Evolutionary conservation across 1,284 basidiomycete genomes (phyloP).

Genomic region (Tetrapyrgos nigripes): DNA sequence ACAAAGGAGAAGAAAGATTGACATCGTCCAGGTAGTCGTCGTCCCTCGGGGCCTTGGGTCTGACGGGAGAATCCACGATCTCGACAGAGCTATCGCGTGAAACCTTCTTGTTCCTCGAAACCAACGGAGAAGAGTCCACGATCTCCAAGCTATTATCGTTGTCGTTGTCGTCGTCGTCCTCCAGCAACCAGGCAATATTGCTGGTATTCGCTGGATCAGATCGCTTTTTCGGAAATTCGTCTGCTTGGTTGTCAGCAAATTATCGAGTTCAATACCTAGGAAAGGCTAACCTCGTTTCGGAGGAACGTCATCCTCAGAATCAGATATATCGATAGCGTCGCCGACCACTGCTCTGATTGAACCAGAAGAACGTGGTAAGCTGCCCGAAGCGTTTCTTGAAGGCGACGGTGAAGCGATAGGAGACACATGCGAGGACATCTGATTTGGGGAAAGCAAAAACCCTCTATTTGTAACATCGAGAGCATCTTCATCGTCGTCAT

Average conservation of each 20-base stretch:
- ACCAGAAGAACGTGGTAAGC: conserved; percentile 38
- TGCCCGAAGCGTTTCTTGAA: not conserved
- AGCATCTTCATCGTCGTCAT: conserved; percentile 2
- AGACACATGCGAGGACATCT: not conserved
- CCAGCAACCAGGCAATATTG: conserved; percentile 63
- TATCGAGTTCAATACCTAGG: not conserved
- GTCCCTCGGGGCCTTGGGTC: not conserved
- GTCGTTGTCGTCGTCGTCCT: conserved; percentile 67
- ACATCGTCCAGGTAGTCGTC: not conserved
- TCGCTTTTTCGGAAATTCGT: conserved; percentile 4
- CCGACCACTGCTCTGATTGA: not conserved
- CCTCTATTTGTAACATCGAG: no score
- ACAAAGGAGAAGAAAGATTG: not conserved
- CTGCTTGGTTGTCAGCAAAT: not conserved
- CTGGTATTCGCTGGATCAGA: conserved; percentile 24
- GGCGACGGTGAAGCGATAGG: not conserved
- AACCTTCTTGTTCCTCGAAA: not conserved
- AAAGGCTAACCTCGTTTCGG: not conserved
- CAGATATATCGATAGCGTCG: conserved; percentile 13
- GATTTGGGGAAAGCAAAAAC: no score
- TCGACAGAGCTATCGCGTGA: conserved; percentile 16
- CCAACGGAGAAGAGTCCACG: conserved; percentile 51
- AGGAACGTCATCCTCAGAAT: conserved; percentile 1
- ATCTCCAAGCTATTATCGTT: conserved; percentile 57
- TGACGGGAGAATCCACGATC: not conserved